These are phyloP conservation scores for Hypoxylon intermedium DNA, from an alignment of 495 filamentous ascomycete genomes.

Conservation along the genomic window DNA sequence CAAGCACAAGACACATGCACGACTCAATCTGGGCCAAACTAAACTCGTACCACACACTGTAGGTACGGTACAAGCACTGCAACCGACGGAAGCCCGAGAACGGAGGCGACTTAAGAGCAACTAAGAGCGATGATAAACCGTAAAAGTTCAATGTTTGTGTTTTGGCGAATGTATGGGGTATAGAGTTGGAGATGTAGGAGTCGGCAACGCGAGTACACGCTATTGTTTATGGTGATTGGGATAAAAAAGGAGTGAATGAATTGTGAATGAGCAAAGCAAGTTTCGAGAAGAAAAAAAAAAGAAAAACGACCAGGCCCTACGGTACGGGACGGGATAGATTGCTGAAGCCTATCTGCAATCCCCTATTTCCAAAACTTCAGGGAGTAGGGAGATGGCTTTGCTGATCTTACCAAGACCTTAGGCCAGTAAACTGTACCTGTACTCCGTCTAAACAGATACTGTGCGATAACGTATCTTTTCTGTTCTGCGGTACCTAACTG, in stretches of 20 bases:
- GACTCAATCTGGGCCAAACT: conserved; percentile 24
- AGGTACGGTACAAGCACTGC: conserved; percentile 17
- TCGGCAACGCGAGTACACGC: conserved; percentile 6
- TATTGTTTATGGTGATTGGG: conserved; percentile 11
- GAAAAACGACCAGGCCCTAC: conserved; percentile 6
- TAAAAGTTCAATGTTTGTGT: conserved; percentile 6
- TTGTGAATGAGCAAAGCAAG: conserved; percentile 14
- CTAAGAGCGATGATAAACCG: conserved; percentile 29
- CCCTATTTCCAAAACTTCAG: conserved; percentile 36
- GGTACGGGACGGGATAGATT: conserved; percentile 7
- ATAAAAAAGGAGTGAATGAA: conserved; percentile 22
- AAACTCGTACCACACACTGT: conserved; percentile 39
- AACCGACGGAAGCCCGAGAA: conserved; percentile 10
- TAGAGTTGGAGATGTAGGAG: conserved; percentile 9
- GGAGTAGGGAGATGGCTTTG: conserved; percentile 12
- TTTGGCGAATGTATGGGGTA: conserved; percentile 7
- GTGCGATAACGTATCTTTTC: conserved; percentile 23
- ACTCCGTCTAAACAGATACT: conserved; percentile 25
- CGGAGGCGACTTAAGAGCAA: conserved; percentile 4
- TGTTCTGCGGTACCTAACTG: conserved; percentile 32
- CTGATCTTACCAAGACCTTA: conserved; percentile 16
- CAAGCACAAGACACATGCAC: conserved; percentile 39
- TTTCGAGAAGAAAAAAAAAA: conserved; percentile 12
- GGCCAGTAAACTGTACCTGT: conserved; percentile 7
- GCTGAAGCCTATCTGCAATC: conserved; percentile 35